phyloP scores from a whole-genome alignment of 2,329 filamentous ascomycete genomes.

The Elsinoe arachidis region DNA sequence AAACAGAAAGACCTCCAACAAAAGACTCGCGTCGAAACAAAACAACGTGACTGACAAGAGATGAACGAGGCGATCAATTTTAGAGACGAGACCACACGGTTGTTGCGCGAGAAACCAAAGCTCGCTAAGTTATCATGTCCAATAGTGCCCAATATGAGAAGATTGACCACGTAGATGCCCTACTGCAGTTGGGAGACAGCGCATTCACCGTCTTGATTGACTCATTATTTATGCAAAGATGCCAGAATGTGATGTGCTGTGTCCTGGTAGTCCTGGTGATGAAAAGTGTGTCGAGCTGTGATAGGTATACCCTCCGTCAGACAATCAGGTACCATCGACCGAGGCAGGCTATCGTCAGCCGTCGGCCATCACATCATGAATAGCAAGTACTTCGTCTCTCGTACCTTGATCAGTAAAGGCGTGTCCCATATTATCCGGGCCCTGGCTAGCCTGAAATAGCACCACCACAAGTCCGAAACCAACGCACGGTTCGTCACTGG shows the following conservation, averaged over 20 bases:
- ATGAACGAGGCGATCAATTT: constrained; percentile 3
- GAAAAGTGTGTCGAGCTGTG: background rate
- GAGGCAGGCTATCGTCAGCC: background rate
- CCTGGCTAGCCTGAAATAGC: background rate
- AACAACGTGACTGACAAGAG: background rate
- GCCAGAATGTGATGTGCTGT: constrained; percentile 1
- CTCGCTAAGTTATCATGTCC: constrained; percentile 11
- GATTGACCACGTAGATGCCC: background rate
- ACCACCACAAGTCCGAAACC: constrained; percentile 1
- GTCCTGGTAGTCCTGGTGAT: constrained; percentile 2
- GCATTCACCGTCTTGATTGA: background rate
- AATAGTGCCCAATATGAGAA: constrained; percentile 9
- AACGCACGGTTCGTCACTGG: background rate
- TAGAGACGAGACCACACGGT: background rate
- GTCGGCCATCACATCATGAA: background rate
- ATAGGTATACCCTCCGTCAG: background rate
- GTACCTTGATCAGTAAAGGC: background rate
- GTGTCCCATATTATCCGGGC: background rate
- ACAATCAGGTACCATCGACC: background rate
- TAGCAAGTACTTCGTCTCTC: too few species aligned
- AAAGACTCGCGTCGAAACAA: constrained; percentile 1
- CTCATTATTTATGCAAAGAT: background rate
- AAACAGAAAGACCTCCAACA: background rate
- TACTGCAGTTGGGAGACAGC: background rate
- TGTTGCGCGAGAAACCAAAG: constrained; percentile 3